phyloP scores from a whole-genome alignment of 768 basidiomycete species.

The Calocybe indica region DNA sequence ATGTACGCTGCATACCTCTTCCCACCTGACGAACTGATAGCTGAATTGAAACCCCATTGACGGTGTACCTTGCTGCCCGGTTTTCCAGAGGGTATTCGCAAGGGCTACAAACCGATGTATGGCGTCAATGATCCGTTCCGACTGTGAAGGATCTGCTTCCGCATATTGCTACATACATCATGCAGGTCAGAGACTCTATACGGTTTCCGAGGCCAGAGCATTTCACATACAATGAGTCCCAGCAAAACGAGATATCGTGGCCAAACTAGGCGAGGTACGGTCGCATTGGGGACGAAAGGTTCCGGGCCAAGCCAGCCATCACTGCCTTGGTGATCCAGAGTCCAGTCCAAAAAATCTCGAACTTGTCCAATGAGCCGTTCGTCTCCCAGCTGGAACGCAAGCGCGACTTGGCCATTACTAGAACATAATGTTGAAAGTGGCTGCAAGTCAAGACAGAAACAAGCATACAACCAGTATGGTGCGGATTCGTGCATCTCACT shows the following conservation, averaged over 20 bases:
- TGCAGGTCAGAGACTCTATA: neutral
- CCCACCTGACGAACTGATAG: slow-evolving; percentile 37
- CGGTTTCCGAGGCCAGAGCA: neutral
- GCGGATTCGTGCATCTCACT: slow-evolving; percentile 38
- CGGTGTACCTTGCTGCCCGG: slow-evolving; percentile 25
- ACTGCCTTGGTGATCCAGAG: slow-evolving; percentile 24
- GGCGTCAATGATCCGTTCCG: slow-evolving; percentile 27
- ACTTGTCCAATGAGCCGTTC: slow-evolving; percentile 32
- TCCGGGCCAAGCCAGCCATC: slow-evolving; percentile 41
- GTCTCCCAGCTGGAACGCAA: slow-evolving; percentile 35
- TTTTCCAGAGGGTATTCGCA: slow-evolving; percentile 28
- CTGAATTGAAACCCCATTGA: slow-evolving; percentile 35
- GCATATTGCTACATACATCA: slow-evolving; percentile 32
- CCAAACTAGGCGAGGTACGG: slow-evolving; percentile 32
- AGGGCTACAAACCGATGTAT: slow-evolving; percentile 31
- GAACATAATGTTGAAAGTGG: neutral
- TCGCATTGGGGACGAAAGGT: slow-evolving; percentile 27
- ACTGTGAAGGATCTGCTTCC: slow-evolving; percentile 31
- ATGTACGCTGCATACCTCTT: slow-evolving; percentile 21
- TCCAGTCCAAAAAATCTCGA: slow-evolving; percentile 32
- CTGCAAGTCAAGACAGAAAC: neutral
- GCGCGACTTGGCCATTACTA: slow-evolving; percentile 35
- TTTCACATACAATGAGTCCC: slow-evolving; percentile 26
- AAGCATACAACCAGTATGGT: slow-evolving; percentile 38
- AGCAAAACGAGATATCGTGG: slow-evolving; percentile 35